Evolutionary conservation across 139 green algal genomes (phyloP).

Genomic region (Astrephomene gubernaculifera): DNA sequence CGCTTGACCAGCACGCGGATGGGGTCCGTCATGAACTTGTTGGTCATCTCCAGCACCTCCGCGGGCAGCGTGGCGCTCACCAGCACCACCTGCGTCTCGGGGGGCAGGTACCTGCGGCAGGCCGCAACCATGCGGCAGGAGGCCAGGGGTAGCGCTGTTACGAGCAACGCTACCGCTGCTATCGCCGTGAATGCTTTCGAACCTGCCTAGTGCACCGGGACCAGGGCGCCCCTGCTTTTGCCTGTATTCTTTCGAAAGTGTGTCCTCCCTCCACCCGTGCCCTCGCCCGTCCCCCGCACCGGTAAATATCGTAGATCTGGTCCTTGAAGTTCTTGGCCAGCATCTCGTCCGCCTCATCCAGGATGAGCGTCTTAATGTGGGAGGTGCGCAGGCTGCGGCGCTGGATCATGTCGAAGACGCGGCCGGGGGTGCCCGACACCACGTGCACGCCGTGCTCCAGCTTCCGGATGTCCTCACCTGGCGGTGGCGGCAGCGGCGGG

Average conservation of each 20-base stretch:
- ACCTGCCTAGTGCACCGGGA: too few species aligned
- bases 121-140: too few species aligned
- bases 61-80: constrained; percentile 95
- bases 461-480: constrained; percentile 95
- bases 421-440: constrained; percentile 96
- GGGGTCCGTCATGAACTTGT: constrained; percentile 99
- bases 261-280: too few species aligned
- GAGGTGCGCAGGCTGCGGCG: constrained; percentile 71
- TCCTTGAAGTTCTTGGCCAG: constrained; percentile 98
- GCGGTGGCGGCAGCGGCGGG: not conserved
- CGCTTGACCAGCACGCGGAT: constrained; percentile 98
- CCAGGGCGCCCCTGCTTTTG: too few species aligned
- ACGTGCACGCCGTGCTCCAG: constrained; percentile 94
- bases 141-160: too few species aligned
- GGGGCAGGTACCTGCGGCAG: constrained; percentile 52
- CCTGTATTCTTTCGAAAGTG: too few species aligned
- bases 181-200: too few species aligned
- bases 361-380: constrained; percentile 82
- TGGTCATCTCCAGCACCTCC: constrained; percentile 98
- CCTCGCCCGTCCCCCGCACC: too few species aligned
- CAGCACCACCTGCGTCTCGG: constrained; percentile 89
- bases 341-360: constrained; percentile 98
- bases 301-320: constrained; percentile 99
- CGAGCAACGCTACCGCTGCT: too few species aligned
- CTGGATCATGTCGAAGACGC: constrained; percentile 99